Percentiles rank a stretch among this genome's conserved stretches.
phyloP scores from a whole-genome alignment of 331 rosid genomes.

The Acacia pycnantha region DNA sequence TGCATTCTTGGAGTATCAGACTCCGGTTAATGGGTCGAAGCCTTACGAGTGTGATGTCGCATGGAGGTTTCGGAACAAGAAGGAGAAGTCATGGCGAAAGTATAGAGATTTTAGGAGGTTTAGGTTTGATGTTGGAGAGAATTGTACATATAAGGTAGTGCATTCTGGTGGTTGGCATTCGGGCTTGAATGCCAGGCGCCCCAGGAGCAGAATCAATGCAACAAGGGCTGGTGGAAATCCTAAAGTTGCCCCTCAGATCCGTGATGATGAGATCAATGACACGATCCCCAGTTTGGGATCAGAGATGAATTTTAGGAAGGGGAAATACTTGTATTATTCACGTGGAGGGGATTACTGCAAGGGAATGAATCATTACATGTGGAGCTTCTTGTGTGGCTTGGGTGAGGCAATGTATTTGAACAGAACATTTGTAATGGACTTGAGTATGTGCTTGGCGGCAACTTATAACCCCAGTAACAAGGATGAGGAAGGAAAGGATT shows the following conservation, averaged over 20 bases:
- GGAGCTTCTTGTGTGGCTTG: constrained; percentile 98
- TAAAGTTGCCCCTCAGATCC: constrained; percentile 28
- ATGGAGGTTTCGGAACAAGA: constrained; percentile 89
- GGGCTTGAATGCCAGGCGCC: constrained; percentile 73
- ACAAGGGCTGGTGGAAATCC: constrained; percentile 12
- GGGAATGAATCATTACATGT: constrained; percentile 94
- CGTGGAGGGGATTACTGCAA: constrained; percentile 98
- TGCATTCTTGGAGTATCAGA: constrained; percentile 70
- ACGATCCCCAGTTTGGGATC: constrained; percentile 86
- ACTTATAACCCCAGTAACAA: constrained; percentile 67
- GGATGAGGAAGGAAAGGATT: constrained; percentile 95
- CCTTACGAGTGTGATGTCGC: constrained; percentile 79
- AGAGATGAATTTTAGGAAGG: constrained; percentile 71
- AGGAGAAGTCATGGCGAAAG: constrained; percentile 94
- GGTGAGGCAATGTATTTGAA: constrained; percentile 97
- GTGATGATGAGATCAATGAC: constrained; percentile 89
- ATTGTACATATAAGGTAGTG: constrained; percentile 69
- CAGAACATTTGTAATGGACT: constrained; percentile 95
- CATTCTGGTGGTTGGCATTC: constrained; percentile 92
- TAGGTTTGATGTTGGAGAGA: constrained; percentile 45
- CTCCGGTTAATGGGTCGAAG: constrained; percentile 69
- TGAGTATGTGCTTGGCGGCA: constrained; percentile 73
- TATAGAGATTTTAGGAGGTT: constrained; percentile 93
- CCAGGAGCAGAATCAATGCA: constrained; percentile 3
- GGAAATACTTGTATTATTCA: constrained; percentile 89